A percentile compares a stretch with the other conserved stretches of the same genome.
Evolutionary conservation across 768 basidiomycete genomes (phyloP).

Genomic region (Mycena latifolia): DNA sequence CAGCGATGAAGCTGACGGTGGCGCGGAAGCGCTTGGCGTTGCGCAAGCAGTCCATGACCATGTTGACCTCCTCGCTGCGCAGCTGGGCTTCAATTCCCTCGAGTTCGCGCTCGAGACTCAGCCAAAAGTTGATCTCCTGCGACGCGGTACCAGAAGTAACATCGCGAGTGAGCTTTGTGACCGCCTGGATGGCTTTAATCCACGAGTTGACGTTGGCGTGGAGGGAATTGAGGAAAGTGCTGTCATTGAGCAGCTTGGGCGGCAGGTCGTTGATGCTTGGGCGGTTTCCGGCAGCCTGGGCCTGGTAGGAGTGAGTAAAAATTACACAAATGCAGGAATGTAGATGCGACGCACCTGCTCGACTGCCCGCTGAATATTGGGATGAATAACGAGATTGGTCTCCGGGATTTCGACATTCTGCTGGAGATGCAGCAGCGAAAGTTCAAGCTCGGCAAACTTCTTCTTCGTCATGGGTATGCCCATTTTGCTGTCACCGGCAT

Average conservation of each 20-base stretch:
- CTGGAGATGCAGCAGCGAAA: slow-evolving; percentile 93
- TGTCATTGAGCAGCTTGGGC: slow-evolving; percentile 84
- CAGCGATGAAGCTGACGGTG: slow-evolving; percentile 97
- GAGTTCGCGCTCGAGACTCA: slow-evolving; percentile 92
- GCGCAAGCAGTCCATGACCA: slow-evolving; percentile 94
- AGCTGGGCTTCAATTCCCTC: slow-evolving; percentile 95
- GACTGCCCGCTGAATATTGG: slow-evolving; percentile 88
- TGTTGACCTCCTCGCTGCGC: slow-evolving; percentile 90
- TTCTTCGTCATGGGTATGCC: slow-evolving; percentile 99
- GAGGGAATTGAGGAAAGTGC: slow-evolving; percentile 91
- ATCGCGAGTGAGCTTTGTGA: slow-evolving; percentile 95
- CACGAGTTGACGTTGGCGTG: slow-evolving; percentile 96
- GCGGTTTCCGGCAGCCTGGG: slow-evolving; percentile 64
- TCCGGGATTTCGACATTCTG: slow-evolving; percentile 99
- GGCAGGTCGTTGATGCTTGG: slow-evolving; percentile 85
- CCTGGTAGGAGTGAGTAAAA: slow-evolving; percentile 43
- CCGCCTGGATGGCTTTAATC: slow-evolving; percentile 98
- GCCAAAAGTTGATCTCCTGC: slow-evolving; percentile 99
- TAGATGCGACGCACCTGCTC: slow-evolving; percentile 62
- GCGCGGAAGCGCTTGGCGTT: slow-evolving; percentile 98
- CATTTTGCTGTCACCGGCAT: slow-evolving; percentile 82
- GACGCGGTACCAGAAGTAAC: slow-evolving; percentile 96
- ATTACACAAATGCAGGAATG: not conserved
- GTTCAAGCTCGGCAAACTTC: slow-evolving; percentile 97
- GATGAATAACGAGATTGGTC: slow-evolving; percentile 93